Percentiles rank a stretch among this genome's conserved stretches.
phyloP scores from a whole-genome alignment of 23 red algal genomes.

The Gracilaria vermiculophylla region DNA sequence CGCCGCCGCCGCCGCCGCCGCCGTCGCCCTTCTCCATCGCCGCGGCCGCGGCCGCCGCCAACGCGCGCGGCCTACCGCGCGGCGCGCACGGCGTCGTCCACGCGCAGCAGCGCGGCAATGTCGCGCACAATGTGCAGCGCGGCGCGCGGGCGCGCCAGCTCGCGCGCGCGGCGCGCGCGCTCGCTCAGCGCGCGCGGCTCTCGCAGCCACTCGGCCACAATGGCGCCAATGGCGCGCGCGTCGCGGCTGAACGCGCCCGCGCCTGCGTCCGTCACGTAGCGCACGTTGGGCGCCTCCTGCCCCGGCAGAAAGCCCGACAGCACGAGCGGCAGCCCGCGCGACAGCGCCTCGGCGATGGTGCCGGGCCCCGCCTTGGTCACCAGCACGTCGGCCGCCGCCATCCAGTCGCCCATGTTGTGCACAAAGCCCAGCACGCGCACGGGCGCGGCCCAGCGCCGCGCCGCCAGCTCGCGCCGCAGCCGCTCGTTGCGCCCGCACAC shows the following conservation, averaged over 20 bases:
- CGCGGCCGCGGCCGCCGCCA: no score
- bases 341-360: conserved; percentile 82
- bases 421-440: conserved; percentile 78
- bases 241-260: conserved; percentile 51
- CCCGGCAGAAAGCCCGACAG: conserved; percentile 79
- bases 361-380: conserved; percentile 85
- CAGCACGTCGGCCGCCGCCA: conserved; percentile 73
- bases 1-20: no score
- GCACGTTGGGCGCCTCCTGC: conserved; percentile 85
- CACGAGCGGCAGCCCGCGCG: conserved; percentile 75
- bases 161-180: conserved; percentile 59
- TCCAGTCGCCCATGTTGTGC: conserved; percentile 85
- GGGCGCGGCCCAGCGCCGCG: conserved; percentile 4
- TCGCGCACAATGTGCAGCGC: conserved; percentile 83
- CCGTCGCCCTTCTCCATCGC: no score
- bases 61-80: no score
- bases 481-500: conserved; percentile 69
- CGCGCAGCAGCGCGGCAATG: conserved; percentile 72
- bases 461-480: conserved; percentile 27
- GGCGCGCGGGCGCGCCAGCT: conserved; percentile 72
- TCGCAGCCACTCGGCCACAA: conserved; percentile 55
- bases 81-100: no score
- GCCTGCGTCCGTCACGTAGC: conserved; percentile 60
- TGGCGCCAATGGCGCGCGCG: conserved; percentile 27
- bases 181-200: conserved; percentile 31